These are phyloP conservation scores for Penicillium chermesinum DNA, from an alignment of 495 filamentous ascomycete genomes.

Conservation along the genomic window DNA sequence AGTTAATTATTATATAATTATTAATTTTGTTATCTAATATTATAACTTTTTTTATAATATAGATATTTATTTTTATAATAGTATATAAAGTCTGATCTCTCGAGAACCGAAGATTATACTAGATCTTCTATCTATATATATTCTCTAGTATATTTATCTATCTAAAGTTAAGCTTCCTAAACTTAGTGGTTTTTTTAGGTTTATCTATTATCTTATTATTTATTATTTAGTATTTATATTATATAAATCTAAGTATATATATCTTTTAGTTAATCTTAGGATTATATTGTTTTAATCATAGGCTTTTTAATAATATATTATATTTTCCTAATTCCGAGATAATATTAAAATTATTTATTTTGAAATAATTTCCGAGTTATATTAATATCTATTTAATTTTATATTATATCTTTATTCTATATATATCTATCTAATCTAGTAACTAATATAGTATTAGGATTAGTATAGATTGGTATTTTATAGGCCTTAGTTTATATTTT, in stretches of 20 bases:
- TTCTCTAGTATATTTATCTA: background rate
- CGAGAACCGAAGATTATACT: background rate
- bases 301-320: background rate
- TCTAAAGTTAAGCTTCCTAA: background rate
- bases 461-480: constrained; percentile 9
- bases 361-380: constrained; percentile 19
- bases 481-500: constrained; percentile 18
- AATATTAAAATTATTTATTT: constrained; percentile 7
- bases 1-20: background rate
- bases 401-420: constrained; percentile 14
- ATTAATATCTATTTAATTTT: constrained; percentile 10
- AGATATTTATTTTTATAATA: background rate
- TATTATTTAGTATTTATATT: too few species aligned
- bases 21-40: background rate
- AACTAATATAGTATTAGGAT: constrained; percentile 8
- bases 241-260: too few species aligned
- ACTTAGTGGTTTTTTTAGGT: background rate
- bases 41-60: background rate
- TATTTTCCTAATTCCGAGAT: background rate
- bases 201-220: too few species aligned
- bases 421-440: constrained; percentile 22
- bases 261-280: too few species aligned
- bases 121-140: background rate
- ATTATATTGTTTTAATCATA: background rate
- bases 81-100: background rate